phyloP scores from a whole-genome alignment of 2,329 filamentous ascomycete genomes.

The Hypoxylon sp. region DNA sequence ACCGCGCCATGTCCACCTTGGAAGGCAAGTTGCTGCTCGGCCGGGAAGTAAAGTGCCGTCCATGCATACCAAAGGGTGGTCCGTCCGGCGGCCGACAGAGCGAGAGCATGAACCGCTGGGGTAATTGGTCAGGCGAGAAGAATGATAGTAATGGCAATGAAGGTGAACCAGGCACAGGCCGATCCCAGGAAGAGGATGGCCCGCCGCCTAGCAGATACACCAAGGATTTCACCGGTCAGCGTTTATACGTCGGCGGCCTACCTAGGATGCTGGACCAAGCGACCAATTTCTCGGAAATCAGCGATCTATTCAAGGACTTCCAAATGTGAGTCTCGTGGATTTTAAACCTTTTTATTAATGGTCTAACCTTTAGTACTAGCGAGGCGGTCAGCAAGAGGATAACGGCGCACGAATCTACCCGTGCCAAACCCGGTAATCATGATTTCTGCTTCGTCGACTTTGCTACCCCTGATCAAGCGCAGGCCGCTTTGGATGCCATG shows the following conservation, averaged over 20 bases:
- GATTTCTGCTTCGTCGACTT: conserved; percentile 75
- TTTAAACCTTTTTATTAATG: neutral
- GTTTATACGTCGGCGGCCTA: conserved; percentile 62
- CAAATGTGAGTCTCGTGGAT: conserved; percentile 48
- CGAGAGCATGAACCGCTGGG: conserved; percentile 53
- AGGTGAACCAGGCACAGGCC: too few species aligned
- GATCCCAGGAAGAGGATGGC: conserved; percentile 2
- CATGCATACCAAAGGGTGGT: conserved; percentile 64
- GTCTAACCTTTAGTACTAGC: conserved; percentile 35
- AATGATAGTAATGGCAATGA: too few species aligned
- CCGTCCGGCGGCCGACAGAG: conserved; percentile 32
- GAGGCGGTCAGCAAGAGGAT: conserved; percentile 59
- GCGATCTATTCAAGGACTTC: conserved; percentile 57
- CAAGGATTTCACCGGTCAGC: conserved; percentile 45
- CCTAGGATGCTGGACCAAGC: conserved; percentile 58
- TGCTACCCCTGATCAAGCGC: conserved; percentile 61
- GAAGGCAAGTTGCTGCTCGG: conserved; percentile 63
- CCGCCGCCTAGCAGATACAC: conserved; percentile 28
- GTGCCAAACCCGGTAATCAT: conserved; percentile 60
- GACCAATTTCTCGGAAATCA: conserved; percentile 56
- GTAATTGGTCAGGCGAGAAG: conserved; percentile 50
- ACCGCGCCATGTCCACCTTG: conserved; percentile 64
- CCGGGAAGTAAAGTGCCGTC: conserved; percentile 69
- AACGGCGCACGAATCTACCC: conserved; percentile 65
- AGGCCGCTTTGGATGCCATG: conserved; percentile 57